Base-by-base conservation (phyloP, 73 alveolate genomes). In the Symbiodinium natans region DNA sequence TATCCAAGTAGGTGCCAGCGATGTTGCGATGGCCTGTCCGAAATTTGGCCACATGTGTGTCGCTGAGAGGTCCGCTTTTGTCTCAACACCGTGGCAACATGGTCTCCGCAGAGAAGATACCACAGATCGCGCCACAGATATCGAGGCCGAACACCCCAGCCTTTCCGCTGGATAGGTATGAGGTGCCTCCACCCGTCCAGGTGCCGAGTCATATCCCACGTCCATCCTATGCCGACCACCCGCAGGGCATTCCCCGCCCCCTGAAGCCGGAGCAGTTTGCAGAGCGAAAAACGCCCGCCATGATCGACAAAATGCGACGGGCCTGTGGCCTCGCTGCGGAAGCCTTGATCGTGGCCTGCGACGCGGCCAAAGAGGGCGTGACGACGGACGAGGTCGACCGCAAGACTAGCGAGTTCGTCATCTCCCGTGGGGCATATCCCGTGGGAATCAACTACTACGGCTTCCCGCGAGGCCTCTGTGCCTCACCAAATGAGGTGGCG, bases 401-500 rank as follows among this genome's bases (percentile, higher is more conserved):
- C 90, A 95, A 99, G 2, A 99, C 99, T 63, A 99, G 99, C 92
- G 99, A 99, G 85, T 99, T 89, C 86, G 99, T 99, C 54, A 98
- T 99, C 84, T 88, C 92, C 38, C 99, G 99, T 54, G 99, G 99
- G 75, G 99, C 99, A 31, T 99, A 99, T 97, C 99, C 99, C 11
- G 99, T 99, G 36, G 99, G 99, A 40, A 99, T 99, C 88, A 99
- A 99, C 99, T 99, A 99, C 99, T 93, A 94, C 99, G 99, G 99
- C 92, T 99, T 99, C 99, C 99, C 99, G 9, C 99, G 99, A 75
- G 99, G 99, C 99, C 99, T 99, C 2, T 99, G 99, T 95, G 99
- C 99, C 5, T 99, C 99, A 23, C 99, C 99, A 8, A 99, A 99
- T 99, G 99, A 99, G 54, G 99, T 99, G 29, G 99, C 99, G 17